Evolutionary conservation across 2,329 filamentous ascomycete species (phyloP).

Genomic region (Fusarium tricinctum): DNA sequence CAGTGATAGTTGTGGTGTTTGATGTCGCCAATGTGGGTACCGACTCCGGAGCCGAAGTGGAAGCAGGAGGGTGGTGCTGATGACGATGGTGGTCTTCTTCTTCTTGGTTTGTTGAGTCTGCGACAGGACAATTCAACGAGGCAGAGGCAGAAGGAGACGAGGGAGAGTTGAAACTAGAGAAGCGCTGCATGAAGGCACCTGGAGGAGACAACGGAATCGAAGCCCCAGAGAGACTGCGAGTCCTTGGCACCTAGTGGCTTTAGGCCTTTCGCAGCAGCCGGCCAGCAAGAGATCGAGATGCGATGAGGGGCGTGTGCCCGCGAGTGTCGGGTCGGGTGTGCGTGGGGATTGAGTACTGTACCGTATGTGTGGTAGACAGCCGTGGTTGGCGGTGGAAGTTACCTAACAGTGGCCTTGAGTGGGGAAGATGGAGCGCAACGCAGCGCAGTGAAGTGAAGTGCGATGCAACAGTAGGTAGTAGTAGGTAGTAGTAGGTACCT

Average conservation of each 20-base stretch:
- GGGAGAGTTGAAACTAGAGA: constrained; percentile 43
- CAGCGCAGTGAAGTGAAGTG: background rate
- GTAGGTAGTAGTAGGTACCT: background rate
- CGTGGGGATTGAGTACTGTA: constrained; percentile 34
- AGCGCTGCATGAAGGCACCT: constrained; percentile 54
- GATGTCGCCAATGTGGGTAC: constrained; percentile 27
- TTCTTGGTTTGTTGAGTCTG: constrained; percentile 37
- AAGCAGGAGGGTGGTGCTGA: constrained; percentile 15
- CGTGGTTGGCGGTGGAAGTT: constrained; percentile 38
- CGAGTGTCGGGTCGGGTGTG: constrained; percentile 36
- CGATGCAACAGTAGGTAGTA: background rate
- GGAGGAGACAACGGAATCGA: constrained; percentile 47
- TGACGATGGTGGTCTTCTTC: constrained; percentile 26
- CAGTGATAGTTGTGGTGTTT: constrained; percentile 21
- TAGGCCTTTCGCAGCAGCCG: constrained; percentile 39
- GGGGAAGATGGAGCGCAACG: constrained; percentile 21
- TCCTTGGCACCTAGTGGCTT: constrained; percentile 47
- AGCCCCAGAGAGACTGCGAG: constrained; percentile 49
- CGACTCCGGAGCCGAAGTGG: constrained; percentile 23
- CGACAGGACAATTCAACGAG: constrained; percentile 23
- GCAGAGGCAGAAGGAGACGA: constrained; percentile 33
- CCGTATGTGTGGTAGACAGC: constrained; percentile 27
- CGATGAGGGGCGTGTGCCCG: constrained; percentile 38
- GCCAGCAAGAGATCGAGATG: constrained; percentile 51
- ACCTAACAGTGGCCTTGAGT: constrained; percentile 19